These are phyloP conservation scores for Paecilomyces dactylethromorphus DNA, from an alignment of 2,329 filamentous ascomycete species.

Conservation along the genomic window DNA sequence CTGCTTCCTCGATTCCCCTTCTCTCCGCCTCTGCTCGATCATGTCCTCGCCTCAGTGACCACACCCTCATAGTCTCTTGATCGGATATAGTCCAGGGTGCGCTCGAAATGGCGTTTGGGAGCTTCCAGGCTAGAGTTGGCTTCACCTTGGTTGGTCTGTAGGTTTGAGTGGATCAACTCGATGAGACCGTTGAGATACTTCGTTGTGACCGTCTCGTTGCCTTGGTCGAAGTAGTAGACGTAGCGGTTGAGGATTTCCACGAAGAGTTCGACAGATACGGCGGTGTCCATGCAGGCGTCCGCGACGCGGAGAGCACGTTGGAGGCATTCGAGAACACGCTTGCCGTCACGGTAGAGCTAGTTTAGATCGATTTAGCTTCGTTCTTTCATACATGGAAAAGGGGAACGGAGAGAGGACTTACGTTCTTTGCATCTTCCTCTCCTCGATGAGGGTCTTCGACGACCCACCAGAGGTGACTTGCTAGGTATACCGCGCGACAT, in stretches of 20 bases:
- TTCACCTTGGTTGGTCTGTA: conserved; percentile 67
- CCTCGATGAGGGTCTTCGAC: conserved; percentile 70
- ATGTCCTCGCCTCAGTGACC: conserved; percentile 58
- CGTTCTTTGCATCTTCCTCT: conserved; percentile 74
- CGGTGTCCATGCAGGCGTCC: conserved; percentile 98
- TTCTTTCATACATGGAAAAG: not conserved
- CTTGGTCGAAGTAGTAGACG: conserved; percentile 98
- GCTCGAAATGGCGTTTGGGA: conserved; percentile 87
- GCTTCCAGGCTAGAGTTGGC: conserved; percentile 71
- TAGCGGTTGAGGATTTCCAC: conserved; percentile 98
- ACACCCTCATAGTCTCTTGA: conserved; percentile 91
- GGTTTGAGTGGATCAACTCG: conserved; percentile 94
- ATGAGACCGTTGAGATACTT: conserved; percentile 98
- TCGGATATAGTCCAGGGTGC: conserved; percentile 89
- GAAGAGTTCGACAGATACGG: conserved; percentile 93
- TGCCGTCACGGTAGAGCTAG: conserved; percentile 92
- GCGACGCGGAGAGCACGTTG: conserved; percentile 92
- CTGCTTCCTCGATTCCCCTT: not conserved
- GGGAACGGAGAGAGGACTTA: conserved; percentile 39
- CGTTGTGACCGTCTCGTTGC: conserved; percentile 95
- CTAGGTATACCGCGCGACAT: conserved; percentile 91
- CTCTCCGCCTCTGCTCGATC: not conserved
- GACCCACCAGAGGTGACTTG: conserved; percentile 97
- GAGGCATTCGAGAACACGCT: conserved; percentile 91
- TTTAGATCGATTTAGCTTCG: conserved; percentile 11